phyloP scores from a whole-genome alignment of 116 monocot genomes.

The Posidonia oceanica region DNA sequence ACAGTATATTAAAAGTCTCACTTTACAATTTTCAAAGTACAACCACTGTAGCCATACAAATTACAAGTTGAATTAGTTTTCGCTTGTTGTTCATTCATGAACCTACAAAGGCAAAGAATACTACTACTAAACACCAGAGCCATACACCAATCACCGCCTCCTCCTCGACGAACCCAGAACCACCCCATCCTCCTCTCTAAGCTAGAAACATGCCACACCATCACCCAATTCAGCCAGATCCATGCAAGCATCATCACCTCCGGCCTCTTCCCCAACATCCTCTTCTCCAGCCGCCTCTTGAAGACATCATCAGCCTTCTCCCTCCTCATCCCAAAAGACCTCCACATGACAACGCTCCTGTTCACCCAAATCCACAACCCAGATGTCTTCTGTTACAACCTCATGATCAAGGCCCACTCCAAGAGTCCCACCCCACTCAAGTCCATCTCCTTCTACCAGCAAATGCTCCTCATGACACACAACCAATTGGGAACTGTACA shows the following conservation, averaged over 20 bases:
- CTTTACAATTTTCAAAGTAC: too few relatives aligned
- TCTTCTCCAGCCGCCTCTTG: slow-evolving; percentile 23
- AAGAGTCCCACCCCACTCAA: slow-evolving; percentile 4
- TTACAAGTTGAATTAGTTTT: too few relatives aligned
- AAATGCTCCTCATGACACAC: not conserved
- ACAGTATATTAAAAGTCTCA: too few relatives aligned
- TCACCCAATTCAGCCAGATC: slow-evolving; percentile 6
- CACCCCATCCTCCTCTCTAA: slow-evolving; percentile 1
- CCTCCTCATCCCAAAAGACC: not conserved
- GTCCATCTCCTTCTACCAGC: slow-evolving; percentile 16
- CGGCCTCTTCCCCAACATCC: slow-evolving; percentile 24
- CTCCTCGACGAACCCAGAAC: not conserved
- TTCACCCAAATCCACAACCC: slow-evolving; percentile 30
- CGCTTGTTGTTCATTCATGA: not conserved
- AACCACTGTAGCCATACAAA: too few relatives aligned
- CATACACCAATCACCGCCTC: too few relatives aligned
- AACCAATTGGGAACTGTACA: too few relatives aligned
- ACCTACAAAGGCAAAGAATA: not conserved
- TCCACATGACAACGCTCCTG: slow-evolving; percentile 3
- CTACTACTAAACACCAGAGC: too few relatives aligned
- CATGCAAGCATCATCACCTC: slow-evolving; percentile 20
- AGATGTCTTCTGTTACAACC: slow-evolving; percentile 26
- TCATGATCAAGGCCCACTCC: slow-evolving; percentile 14
- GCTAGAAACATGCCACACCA: slow-evolving; percentile 6
- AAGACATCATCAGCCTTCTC: not conserved